Evolutionary conservation across 1,284 basidiomycete species (phyloP).

Genomic region (Amylostereum chailletii): DNA sequence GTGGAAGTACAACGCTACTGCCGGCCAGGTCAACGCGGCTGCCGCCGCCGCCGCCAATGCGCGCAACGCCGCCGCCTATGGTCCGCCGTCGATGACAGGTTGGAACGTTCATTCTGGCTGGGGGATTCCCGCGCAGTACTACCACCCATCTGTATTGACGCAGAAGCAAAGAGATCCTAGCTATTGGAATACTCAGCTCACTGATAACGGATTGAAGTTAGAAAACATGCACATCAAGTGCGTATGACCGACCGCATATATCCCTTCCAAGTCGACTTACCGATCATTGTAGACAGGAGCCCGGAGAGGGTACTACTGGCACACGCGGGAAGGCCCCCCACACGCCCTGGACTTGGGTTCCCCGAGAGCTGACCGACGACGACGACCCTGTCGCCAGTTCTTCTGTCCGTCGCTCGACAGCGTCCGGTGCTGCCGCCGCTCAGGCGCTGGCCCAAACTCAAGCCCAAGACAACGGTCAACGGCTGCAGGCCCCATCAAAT

Average conservation of each 20-base stretch:
- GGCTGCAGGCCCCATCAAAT: neutral
- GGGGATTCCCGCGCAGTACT: slow-evolving; percentile 21
- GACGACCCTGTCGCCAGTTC: slow-evolving; percentile 14
- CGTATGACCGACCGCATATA: slow-evolving; percentile 18
- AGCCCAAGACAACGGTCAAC: slow-evolving; percentile 1
- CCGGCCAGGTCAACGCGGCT: slow-evolving; percentile 13
- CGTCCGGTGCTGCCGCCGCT: neutral
- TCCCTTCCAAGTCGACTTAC: neutral
- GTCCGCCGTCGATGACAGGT: slow-evolving; percentile 18
- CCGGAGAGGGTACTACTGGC: slow-evolving; percentile 12
- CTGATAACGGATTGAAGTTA: slow-evolving; percentile 56
- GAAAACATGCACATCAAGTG: slow-evolving; percentile 59
- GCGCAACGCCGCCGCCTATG: slow-evolving; percentile 19
- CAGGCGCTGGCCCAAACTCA: neutral
- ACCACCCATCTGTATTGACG: slow-evolving; percentile 54
- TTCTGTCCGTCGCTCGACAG: slow-evolving; percentile 6
- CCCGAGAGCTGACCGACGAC: slow-evolving; percentile 19
- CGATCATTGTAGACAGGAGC: slow-evolving; percentile 11
- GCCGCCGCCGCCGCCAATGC: slow-evolving; percentile 18
- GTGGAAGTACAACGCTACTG: slow-evolving; percentile 36
- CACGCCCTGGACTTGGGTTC: slow-evolving; percentile 29
- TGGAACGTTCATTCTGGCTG: slow-evolving; percentile 13
- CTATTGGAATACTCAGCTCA: slow-evolving; percentile 48
- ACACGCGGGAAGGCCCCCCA: slow-evolving; percentile 18
- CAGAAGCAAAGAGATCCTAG: slow-evolving; percentile 48